Evolutionary conservation across 2,329 filamentous ascomycete genomes (phyloP).

Genomic region (Paraphaeosphaeria sporulosa): DNA sequence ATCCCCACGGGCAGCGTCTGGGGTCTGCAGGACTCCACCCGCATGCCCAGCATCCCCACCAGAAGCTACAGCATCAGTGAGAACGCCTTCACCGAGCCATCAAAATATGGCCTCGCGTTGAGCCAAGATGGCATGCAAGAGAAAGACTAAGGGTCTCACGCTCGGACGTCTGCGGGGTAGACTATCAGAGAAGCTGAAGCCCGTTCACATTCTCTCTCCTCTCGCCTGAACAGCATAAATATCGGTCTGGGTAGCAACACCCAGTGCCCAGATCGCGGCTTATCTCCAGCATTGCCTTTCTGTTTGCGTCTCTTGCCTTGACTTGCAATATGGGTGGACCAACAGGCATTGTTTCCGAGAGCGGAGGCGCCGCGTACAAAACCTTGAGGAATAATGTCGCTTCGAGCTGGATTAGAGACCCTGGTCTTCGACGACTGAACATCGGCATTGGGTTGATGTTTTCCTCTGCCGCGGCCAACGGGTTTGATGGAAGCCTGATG

Average conservation of each 20-base stretch:
- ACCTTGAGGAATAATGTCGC: neutral
- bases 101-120: neutral
- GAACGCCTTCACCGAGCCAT: neutral
- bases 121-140: neutral
- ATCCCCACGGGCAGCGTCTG: conserved; percentile 3
- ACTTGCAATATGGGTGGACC: neutral
- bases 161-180: conserved; percentile 10
- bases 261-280: neutral
- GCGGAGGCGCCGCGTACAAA: conserved; percentile 2
- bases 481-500: conserved; percentile 40
- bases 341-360: neutral
- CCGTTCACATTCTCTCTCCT: neutral
- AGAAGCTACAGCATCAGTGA: neutral
- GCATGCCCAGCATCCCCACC: neutral
- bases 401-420: conserved; percentile 1
- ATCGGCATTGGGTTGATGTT: neutral
- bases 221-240: neutral
- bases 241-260: neutral
- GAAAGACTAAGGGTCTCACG: neutral
- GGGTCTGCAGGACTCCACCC: neutral
- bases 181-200: neutral
- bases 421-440: conserved; percentile 1
- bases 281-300: neutral
- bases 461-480: conserved; percentile 25
- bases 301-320: neutral